Base-by-base conservation (phyloP, 305 asterid genomes). In the Rubia tinctorum region DNA sequence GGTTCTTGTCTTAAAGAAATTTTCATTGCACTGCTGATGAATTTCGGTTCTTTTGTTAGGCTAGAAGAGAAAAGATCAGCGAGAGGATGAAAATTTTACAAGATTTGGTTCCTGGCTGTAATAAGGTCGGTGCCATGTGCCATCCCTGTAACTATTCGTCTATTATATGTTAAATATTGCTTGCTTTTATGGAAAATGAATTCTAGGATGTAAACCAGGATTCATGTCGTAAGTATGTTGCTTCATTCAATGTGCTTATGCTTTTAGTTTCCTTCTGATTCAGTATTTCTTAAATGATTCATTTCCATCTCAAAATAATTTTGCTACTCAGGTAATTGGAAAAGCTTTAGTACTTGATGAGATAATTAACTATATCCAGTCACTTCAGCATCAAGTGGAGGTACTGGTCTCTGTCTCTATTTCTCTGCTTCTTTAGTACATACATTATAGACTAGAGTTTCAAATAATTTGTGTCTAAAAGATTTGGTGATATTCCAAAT, bases 31-130 rank as follows among this genome's bases (percentile, higher is more conserved):
- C 68, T 76, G 78, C 78, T 82, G 75, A 86, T 80, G 69, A 22
- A 22, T 55, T 23, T 13, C 71, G 44, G 56, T 39, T 73, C 11
- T 15, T 74, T 76, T 69, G 40, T 69, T 84, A 93, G 98, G 97
- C 96, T 53, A 85, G 98, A 78, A 85, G 97, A 83, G 98, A 93
- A 72, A 93, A 91, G 83, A 93, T 93, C 80, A 91, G 97, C 3
- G 98, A 93, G 87, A 86, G 96, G 94, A 93, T 93, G 98, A 93
- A 91, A 81, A 86, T 90, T 80, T 86, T 93, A 71, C 98, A 93
- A 75, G 98, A 93, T 76, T 84, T 91, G 91, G 96, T 93, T 56
- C 98, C 98, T n/a, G 97, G 98, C 78, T 91, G 98, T 80, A 93
- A 91, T 80, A 91, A 93, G 97, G 98, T 87, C 42, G 40, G 75